A percentile compares a stretch with the other conserved stretches of the same genome.
These are phyloP conservation scores for Spathaspora sp. DNA, from an alignment of 805 yeast species.

Conservation along the genomic window DNA sequence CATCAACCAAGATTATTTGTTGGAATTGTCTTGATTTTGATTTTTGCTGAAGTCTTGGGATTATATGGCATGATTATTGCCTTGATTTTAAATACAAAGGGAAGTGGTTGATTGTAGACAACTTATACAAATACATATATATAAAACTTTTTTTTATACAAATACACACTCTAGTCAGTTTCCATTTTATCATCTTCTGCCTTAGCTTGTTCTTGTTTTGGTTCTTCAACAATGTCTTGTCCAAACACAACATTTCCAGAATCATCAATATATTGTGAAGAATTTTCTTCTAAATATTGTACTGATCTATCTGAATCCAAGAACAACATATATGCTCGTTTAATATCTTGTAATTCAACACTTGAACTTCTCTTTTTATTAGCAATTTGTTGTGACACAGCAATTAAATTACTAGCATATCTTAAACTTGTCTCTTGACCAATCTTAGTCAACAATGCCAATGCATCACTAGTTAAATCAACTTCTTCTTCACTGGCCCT, in stretches of 20 bases:
- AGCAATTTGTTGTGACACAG: slow-evolving; percentile 87
- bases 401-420: slow-evolving; percentile 85
- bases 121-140: not conserved
- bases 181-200: slow-evolving; percentile 36
- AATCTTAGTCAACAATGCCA: slow-evolving; percentile 82
- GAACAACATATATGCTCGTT: slow-evolving; percentile 82
- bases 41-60: slow-evolving; percentile 89
- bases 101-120: slow-evolving; percentile 49
- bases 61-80: slow-evolving; percentile 94
- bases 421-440: slow-evolving; percentile 89
- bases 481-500: slow-evolving; percentile 95
- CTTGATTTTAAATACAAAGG: slow-evolving; percentile 85
- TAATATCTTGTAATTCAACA: slow-evolving; percentile 79
- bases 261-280: slow-evolving; percentile 72
- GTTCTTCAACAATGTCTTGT: not conserved
- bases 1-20: slow-evolving; percentile 86
- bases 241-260: slow-evolving; percentile 67
- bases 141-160: not conserved
- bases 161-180: slow-evolving; percentile 16
- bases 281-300: slow-evolving; percentile 69
- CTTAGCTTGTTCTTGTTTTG: slow-evolving; percentile 3
- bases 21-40: slow-evolving; percentile 83
- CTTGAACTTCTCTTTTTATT: slow-evolving; percentile 67
- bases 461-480: slow-evolving; percentile 75
- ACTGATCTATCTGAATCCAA: slow-evolving; percentile 89